Evolutionary conservation across 192 early-diverging fungal genomes (phyloP).

Genomic region (Gryganskiella cystojenkinii): DNA sequence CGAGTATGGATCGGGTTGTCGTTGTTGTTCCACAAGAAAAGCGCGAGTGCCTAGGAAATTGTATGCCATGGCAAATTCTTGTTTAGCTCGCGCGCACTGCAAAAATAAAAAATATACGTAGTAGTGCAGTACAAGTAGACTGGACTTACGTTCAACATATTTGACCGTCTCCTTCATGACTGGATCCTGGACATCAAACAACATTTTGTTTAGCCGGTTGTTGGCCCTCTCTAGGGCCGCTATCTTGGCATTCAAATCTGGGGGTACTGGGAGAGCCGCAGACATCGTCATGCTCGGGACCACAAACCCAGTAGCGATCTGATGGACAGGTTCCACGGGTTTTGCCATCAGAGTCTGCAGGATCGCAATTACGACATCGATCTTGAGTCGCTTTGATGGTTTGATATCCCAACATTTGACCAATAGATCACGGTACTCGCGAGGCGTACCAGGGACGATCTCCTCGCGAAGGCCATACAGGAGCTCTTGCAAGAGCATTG

Average conservation of each 20-base stretch:
- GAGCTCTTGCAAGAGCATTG: constrained; percentile 37
- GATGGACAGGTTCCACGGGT: constrained; percentile 29
- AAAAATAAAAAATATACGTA: too few relatives aligned
- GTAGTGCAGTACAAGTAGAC: too few relatives aligned
- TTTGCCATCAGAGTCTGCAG: constrained; percentile 43
- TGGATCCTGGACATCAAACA: constrained; percentile 38
- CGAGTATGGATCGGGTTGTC: constrained; percentile 20
- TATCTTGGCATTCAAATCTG: constrained; percentile 35
- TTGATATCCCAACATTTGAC: constrained; percentile 53
- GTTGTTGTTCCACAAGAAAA: constrained; percentile 19
- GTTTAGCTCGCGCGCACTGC: too few relatives aligned
- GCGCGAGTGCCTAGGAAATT: constrained; percentile 22
- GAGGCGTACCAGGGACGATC: constrained; percentile 50
- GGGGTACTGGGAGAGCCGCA: constrained; percentile 34
- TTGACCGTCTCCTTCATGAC: constrained; percentile 40
- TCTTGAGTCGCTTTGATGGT: constrained; percentile 39
- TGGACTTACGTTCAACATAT: constrained; percentile 37
- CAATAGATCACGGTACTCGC: constrained; percentile 51
- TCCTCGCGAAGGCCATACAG: constrained; percentile 51
- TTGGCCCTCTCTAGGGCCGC: constrained; percentile 40
- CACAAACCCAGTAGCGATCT: constrained; percentile 19
- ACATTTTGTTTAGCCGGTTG: constrained; percentile 42
- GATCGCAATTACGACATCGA: constrained; percentile 53
- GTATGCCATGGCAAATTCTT: too few relatives aligned
- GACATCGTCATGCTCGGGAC: constrained; percentile 37